Evolutionary conservation across 1,139 yeast genomes (phyloP), one percentile per base, ranked within the genome.

Genomic region (Suhomyces panamericanus): DNA sequence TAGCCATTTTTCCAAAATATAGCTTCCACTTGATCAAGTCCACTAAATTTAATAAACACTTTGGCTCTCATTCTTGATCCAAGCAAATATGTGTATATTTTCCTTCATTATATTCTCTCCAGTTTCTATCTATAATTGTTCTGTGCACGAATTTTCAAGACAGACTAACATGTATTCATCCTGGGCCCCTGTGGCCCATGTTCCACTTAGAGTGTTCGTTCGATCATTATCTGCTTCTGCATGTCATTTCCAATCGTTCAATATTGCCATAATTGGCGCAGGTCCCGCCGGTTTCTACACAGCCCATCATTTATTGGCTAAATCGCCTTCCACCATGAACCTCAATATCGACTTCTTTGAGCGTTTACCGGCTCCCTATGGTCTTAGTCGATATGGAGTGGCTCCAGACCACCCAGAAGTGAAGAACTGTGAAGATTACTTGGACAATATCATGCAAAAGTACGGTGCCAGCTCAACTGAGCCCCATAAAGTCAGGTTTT

Each of bases 361-460:
- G 58, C 75, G 82, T 48, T 69, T 85, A 31, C 96, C 98, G 0
- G 83, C 91, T 3, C 99, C 99, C 0, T 93, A 78, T 66, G 99
- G 99, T 0, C 71, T 93, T 32, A 83, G 93, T 39, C 67, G 99
- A 35, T 91, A 81, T 60, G 99, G 99, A 1, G 98, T 93, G n/a
- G 98, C 99, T 0, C 99, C 99, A 1, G 99, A 93, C 66, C 99
- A 93, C 63, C 96, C 97, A 0, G 99, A 93, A 59, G 98, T 93
- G 32, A 93, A 93, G 62, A 83, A 83, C 50, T 86, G 95, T 58
- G 90, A 89, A 62, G 95, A 87, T 20, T 84, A 90, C 45, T 83
- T 95, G 60, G 76, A 76, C 6, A 81, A 83, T 47, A 77, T 86
- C 26, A 85, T 85, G 58, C 51, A 58, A 16, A 41, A 46, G n/a